Base-by-base conservation (phyloP, 306 rosid genomes). In the Luffa acutangula region DNA sequence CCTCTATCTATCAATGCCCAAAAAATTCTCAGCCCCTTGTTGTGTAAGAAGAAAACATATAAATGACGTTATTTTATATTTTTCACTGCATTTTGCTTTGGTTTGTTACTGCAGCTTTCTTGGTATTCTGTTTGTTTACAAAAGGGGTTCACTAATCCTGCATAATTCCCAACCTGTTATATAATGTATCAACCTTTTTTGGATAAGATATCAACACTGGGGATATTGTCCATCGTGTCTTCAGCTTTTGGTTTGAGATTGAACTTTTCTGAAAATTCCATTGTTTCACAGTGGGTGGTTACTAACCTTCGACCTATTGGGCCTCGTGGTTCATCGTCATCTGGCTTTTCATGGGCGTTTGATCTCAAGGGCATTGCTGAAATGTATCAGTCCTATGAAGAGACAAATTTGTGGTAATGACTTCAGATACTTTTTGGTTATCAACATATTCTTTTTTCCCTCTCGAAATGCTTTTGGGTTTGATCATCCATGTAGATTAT, bases 321-420 rank as follows among this genome's bases (percentile, higher is more conserved):
- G 80, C 83, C 90, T 79, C 80, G 67, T 83, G 86, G 80, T 78
- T 85, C 92, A 60, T 76, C 65, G 41, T 48, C 88, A 13, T 84
- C 89, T 66, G 83, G 86, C 86, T 88, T 92, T 83, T 86, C 96
- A 76, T 95, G 98, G 98, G 85, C 62, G 59, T 91, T 95, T 80
- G 94, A 95, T 86, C 90, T 92, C 81, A 85, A 80, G 80, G 98
- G 98, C 69, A 92, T 95, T 53, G 78, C 91, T 43, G 97, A 95
- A 81, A 85, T 95, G 97, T 93, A 91, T 87, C 88, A 80, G 76
- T 92, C 98, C 71, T 95, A 95, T 41, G 98, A 95, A 87, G 97
- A 91, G 70, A 85, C 96, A 81, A 93, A 93, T 84, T 74, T 92
- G 80, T 95, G 98, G 98, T 92, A 92, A 45, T 31, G 53, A 34